These are phyloP conservation scores for Pinus taeda DNA, from an alignment of 75 land plant species.

Conservation along the genomic window DNA sequence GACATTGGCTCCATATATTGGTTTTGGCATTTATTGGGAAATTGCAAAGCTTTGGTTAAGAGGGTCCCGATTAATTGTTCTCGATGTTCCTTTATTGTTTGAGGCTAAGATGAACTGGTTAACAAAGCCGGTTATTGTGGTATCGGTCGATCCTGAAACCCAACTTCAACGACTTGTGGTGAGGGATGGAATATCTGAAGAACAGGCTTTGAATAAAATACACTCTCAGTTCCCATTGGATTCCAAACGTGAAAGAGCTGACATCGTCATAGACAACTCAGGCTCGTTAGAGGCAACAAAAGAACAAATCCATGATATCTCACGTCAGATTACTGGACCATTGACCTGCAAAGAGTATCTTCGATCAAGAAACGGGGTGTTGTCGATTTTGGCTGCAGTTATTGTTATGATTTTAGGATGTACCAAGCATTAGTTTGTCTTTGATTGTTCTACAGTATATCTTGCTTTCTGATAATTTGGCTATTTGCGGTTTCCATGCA, in stretches of 20 bases:
- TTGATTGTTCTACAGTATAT: too few species aligned
- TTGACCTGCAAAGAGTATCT: conserved; percentile 65
- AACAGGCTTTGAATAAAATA: conserved; percentile 74
- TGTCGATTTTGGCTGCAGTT: not conserved
- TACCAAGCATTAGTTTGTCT: too few species aligned
- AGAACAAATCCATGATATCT: conserved; percentile 42
- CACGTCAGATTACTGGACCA: conserved; percentile 46
- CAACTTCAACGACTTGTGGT: conserved; percentile 74
- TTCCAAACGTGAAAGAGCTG: conserved; percentile 64
- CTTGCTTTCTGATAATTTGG: too few species aligned
- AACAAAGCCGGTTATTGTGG: conserved; percentile 82
- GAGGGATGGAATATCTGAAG: conserved; percentile 68
- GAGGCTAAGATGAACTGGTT: conserved; percentile 77
- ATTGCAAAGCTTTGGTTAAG: conserved; percentile 81
- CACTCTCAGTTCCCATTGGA: conserved; percentile 76
- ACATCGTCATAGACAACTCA: conserved; percentile 85
- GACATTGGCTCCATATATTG: conserved; percentile 73
- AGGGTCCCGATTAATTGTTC: conserved; percentile 62
- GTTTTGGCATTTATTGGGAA: conserved; percentile 66
- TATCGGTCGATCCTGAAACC: conserved; percentile 90
- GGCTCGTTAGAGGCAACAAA: conserved; percentile 70
- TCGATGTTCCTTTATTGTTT: conserved; percentile 88
- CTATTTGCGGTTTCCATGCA: too few species aligned
- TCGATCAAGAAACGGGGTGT: conserved; percentile 65
- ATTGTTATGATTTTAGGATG: too few species aligned